Conservation (phyloP, 164 flowering plant genomes). For the Aristolochia contorta region DNA sequence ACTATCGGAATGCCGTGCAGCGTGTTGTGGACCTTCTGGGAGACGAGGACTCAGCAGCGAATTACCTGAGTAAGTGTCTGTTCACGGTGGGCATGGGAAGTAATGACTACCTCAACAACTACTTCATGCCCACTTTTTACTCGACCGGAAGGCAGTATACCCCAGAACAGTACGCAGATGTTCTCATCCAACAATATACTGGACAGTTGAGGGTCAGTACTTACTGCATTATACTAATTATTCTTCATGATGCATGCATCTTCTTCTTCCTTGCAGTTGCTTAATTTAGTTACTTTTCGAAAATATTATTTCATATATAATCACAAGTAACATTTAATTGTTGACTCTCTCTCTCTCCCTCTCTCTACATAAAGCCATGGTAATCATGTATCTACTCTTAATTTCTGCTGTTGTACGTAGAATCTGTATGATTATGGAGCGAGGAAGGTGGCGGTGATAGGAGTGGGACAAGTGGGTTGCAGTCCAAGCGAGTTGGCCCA, state of each 20-base stretch:
- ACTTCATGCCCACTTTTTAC: conserved; percentile 50
- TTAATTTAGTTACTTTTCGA: no score
- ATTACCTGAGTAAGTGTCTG: conserved; percentile 27
- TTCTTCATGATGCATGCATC: no score
- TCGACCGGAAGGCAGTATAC: conserved; percentile 40
- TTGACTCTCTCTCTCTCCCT: no score
- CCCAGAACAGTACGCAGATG: conserved; percentile 56
- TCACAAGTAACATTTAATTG: no score
- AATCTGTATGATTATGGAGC: conserved; percentile 63
- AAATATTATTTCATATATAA: no score
- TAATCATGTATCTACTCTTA: no score
- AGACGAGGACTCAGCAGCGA: conserved; percentile 21
- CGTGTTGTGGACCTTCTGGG: conserved; percentile 44
- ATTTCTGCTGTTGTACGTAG: conserved; percentile 16
- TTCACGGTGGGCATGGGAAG: conserved; percentile 34
- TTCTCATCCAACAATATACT: conserved; percentile 49
- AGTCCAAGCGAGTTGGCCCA: conserved; percentile 54
- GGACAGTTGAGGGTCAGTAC: conserved; percentile 37
- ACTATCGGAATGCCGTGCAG: conserved; percentile 34
- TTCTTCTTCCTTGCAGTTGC: no score
- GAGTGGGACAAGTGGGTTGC: conserved; percentile 69
- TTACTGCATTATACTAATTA: no score
- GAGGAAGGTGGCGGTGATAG: conserved; percentile 68
- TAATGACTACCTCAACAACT: conserved; percentile 55
- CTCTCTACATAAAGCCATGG: no score